A percentile compares a stretch with the other conserved stretches of the same genome.
phyloP scores from a whole-genome alignment of 108 stramenopile genomes.

The Cylindrotheca fusiformis region DNA sequence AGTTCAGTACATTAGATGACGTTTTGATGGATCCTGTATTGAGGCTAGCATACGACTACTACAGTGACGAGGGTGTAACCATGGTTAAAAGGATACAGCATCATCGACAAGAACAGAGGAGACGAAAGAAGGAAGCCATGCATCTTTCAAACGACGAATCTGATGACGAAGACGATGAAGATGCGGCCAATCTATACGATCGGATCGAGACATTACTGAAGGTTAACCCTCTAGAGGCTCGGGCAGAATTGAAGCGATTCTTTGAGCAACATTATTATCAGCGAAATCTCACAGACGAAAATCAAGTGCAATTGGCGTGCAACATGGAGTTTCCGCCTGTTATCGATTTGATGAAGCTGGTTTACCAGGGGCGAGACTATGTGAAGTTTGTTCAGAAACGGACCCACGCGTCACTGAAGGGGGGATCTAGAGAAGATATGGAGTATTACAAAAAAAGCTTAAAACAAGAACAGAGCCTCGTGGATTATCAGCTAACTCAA shows the following conservation, averaged over 20 bases:
- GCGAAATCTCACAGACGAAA: conserved; percentile 28
- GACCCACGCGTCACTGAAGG: not conserved
- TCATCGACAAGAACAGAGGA: conserved; percentile 16
- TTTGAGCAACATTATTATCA: conserved; percentile 38
- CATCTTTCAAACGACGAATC: conserved; percentile 4
- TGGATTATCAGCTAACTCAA: conserved; percentile 34
- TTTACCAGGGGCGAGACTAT: conserved; percentile 21
- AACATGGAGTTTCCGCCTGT: conserved; percentile 32
- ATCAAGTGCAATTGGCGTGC: conserved; percentile 24
- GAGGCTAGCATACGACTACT: conserved; percentile 46
- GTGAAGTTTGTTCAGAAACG: conserved; percentile 13
- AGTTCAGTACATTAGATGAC: conserved; percentile 27
- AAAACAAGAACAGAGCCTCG: conserved; percentile 22
- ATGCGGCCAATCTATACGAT: conserved; percentile 26
- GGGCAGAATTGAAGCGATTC: conserved; percentile 26
- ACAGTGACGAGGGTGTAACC: conserved; percentile 37
- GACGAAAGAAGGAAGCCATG: conserved; percentile 13
- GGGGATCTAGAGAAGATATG: conserved; percentile 15
- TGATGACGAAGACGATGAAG: conserved; percentile 6
- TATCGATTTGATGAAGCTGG: conserved; percentile 14
- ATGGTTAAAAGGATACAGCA: conserved; percentile 39
- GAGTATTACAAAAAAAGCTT: conserved; percentile 12
- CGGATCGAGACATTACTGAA: conserved; percentile 17
- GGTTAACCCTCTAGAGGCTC: conserved; percentile 10
- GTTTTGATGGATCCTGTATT: conserved; percentile 57